Percentiles rank a stretch among this genome's conserved stretches.
phyloP scores from a whole-genome alignment of 495 filamentous ascomycete species.

The Xeromyces bisporus region DNA sequence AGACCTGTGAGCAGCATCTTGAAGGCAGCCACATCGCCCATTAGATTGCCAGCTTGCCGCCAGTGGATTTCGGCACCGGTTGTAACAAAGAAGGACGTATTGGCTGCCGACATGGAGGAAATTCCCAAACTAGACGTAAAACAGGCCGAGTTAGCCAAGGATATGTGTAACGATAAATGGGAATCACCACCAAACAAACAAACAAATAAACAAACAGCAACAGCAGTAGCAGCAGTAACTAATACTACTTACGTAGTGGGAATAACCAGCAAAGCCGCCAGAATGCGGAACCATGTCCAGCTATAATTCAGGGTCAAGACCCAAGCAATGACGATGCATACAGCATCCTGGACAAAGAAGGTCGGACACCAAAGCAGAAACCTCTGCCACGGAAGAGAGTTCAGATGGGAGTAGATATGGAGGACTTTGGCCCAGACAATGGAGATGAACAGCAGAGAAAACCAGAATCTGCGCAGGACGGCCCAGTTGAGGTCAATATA shows the following conservation, averaged over 20 bases:
- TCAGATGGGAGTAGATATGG: constrained; percentile 13
- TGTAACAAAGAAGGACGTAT: constrained; percentile 15
- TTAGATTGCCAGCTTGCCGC: constrained; percentile 14
- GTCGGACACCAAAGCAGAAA: constrained; percentile 13
- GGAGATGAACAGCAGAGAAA: constrained; percentile 8
- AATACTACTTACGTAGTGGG: constrained; percentile 6
- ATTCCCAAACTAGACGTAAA: constrained; percentile 8
- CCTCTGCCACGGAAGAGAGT: constrained; percentile 6
- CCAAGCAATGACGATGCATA: constrained; percentile 7
- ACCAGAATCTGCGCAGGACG: constrained; percentile 7
- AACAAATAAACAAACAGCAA: too few species aligned
- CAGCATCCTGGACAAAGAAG: constrained; percentile 14
- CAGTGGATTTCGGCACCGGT: constrained; percentile 19
- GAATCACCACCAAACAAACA: too few species aligned
- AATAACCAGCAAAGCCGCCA: constrained; percentile 4
- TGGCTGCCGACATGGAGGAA: constrained; percentile 12
- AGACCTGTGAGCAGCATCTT: constrained; percentile 13
- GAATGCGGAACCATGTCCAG: constrained; percentile 2
- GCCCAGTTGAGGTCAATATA: constrained; percentile 4
- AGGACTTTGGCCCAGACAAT: constrained; percentile 12
- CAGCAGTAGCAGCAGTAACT: too few species aligned
- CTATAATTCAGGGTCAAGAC: constrained; percentile 5
- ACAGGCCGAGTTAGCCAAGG: too few species aligned
- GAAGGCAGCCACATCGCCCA: constrained; percentile 11
- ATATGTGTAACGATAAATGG: too few species aligned